Evolutionary conservation across 805 yeast genomes (phyloP).

Genomic region (Brettanomyces sp.): DNA sequence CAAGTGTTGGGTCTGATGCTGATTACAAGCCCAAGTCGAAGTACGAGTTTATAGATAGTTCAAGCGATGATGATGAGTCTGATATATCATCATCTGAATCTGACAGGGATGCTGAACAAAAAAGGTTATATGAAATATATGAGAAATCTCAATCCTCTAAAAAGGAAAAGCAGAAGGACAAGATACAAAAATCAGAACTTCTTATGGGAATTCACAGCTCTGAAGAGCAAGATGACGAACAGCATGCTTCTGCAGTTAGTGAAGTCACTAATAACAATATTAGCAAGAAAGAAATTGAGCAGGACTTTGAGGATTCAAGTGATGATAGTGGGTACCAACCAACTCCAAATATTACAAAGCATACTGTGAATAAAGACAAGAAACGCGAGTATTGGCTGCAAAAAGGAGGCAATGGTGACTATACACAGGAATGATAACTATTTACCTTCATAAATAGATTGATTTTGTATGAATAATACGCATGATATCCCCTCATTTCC

Average conservation of each 20-base stretch:
- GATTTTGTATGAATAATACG: no score
- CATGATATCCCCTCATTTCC: no score
- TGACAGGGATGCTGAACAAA: constrained; percentile 6
- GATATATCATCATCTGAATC: background rate
- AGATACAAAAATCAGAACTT: constrained; percentile 11
- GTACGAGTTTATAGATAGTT: no score
- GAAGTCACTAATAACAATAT: no score
- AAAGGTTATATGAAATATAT: constrained; percentile 13
- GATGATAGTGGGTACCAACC: constrained; percentile 13
- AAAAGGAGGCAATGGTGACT: constrained; percentile 16
- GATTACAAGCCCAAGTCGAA: no score
- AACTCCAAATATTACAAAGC: background rate
- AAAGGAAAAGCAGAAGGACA: constrained; percentile 1
- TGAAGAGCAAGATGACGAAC: constrained; percentile 8
- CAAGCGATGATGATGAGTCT: background rate
- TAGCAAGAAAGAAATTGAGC: constrained; percentile 11
- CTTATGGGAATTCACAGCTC: constrained; percentile 17
- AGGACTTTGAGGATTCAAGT: constrained; percentile 17
- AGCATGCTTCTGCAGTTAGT: background rate
- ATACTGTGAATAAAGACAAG: constrained; percentile 7
- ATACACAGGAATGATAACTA: no score
- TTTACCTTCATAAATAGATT: no score
- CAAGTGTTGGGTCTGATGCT: no score
- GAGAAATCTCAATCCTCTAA: constrained; percentile 6
- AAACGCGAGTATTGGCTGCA: constrained; percentile 30